Evolutionary conservation across 805 yeast species (phyloP), one percentile per base, ranked within the genome.

Genomic region (Metschnikowia baotianmanensis): DNA sequence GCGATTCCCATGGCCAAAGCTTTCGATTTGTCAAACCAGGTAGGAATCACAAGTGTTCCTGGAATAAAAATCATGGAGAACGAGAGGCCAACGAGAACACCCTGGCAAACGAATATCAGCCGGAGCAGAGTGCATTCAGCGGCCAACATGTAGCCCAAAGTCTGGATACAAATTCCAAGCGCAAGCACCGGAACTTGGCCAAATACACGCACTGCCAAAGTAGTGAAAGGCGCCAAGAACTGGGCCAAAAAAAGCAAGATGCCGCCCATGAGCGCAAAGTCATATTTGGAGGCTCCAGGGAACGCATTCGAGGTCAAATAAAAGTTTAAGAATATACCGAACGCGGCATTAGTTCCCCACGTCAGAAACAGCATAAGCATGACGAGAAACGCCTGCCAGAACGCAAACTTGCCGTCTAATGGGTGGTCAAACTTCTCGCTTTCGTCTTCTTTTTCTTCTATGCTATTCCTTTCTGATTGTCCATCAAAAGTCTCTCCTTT

Each of bases 71-170:
- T 65, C 9, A 78, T 53, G 0, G 86, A 77, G 38, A 72, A 66
- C 6, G 79, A 73, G 18, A 75, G 53, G 19, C 88, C 84, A 32
- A 72, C 72, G 37, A 84, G 38, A 1, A 83, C 68, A 24, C 91
- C 90, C 59, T 84, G 90, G 16, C 86, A 76, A 25, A 81, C 56
- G 51, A 72, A 81, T 6, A 85, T 55, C 46, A 85, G 81, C 89
- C 90, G 83, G 24, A 79, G 53, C 32, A 72, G 64, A 1, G 71
- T 74, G 1, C 84, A 58, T 51, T 72, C 78, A 4, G 83, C 74
- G 1, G 90, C 88, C 39, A 83, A 50, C 31, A 84, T 42, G 31
- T 75, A 69, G 0, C 80, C 83, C 0, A 71, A 65, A 37, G 80
- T 75, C 53, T 82, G 79, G 4, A 76, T 27, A 4, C 62, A 46